A percentile compares a stretch with the other conserved stretches of the same genome.
Evolutionary conservation across 2,329 filamentous ascomycete genomes (phyloP).

Genomic region (Fusarium sacchari): DNA sequence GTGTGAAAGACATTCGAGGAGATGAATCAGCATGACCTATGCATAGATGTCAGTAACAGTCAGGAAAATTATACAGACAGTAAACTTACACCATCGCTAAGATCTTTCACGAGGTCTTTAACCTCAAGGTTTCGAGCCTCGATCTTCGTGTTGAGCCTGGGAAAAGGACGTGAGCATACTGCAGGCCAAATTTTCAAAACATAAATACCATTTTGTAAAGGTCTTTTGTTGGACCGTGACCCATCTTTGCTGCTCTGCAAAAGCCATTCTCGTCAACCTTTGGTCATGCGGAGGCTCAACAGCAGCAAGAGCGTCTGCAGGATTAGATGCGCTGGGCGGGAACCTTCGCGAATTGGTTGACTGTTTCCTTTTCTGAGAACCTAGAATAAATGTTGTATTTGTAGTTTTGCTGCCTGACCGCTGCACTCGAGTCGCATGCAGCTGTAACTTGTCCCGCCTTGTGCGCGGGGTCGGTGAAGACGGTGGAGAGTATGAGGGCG

Average conservation of each 20-base stretch:
- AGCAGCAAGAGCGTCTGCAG: conserved; percentile 56
- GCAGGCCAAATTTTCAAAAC: neutral
- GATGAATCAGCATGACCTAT: conserved; percentile 92
- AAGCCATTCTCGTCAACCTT: conserved; percentile 68
- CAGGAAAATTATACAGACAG: neutral
- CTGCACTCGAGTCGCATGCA: conserved; percentile 61
- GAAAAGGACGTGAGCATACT: conserved; percentile 15
- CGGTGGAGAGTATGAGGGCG: conserved; percentile 35
- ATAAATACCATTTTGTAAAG: conserved; percentile 88
- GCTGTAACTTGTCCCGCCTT: conserved; percentile 58
- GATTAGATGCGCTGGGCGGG: conserved; percentile 50
- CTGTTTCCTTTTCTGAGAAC: conserved; percentile 34
- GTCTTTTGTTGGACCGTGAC: conserved; percentile 95
- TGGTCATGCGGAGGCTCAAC: conserved; percentile 61
- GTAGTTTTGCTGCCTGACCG: conserved; percentile 54
- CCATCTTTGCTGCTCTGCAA: conserved; percentile 73
- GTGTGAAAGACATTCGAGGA: conserved; percentile 93
- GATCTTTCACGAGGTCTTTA: conserved; percentile 86
- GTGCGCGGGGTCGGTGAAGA: conserved; percentile 50
- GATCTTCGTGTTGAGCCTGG: conserved; percentile 95
- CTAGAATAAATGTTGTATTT: conserved; percentile 33
- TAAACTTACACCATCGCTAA: conserved; percentile 87
- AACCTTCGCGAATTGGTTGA: conserved; percentile 38
- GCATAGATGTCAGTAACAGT: neutral
- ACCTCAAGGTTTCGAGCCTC: conserved; percentile 81